Evolutionary conservation across 2,329 filamentous ascomycete genomes (phyloP).

Genomic region (Xylariomycetidae sp.): DNA sequence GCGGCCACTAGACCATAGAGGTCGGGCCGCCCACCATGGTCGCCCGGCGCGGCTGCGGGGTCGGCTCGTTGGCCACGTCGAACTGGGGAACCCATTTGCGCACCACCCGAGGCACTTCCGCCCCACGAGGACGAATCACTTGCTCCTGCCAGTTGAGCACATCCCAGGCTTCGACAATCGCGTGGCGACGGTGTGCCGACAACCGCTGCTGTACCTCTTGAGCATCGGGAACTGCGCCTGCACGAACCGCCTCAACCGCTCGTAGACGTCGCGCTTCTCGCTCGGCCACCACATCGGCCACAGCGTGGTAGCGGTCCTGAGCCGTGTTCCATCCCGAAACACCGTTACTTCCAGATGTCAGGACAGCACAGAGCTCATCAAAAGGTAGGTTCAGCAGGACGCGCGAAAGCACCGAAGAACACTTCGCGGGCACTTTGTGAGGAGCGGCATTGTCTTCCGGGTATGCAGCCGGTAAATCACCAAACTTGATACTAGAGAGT

Average conservation of each 20-base stretch:
- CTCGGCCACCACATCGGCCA: constrained; percentile 46
- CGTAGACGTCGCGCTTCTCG: constrained; percentile 50
- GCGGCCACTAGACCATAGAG: constrained; percentile 27
- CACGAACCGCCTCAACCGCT: constrained; percentile 36
- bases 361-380: constrained; percentile 55
- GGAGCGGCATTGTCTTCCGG: constrained; percentile 24
- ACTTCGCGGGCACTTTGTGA: constrained; percentile 25
- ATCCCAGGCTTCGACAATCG: constrained; percentile 38
- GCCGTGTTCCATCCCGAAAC: constrained; percentile 44
- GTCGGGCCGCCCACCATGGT: constrained; percentile 15
- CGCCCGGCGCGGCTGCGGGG: constrained; percentile 11
- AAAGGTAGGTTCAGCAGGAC: constrained; percentile 67
- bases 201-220: constrained; percentile 28
- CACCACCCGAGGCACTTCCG: constrained; percentile 35
- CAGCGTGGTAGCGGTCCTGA: constrained; percentile 40
- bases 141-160: constrained; percentile 46
- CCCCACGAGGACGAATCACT: constrained; percentile 29
- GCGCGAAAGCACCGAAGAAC: constrained; percentile 53
- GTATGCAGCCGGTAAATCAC: constrained; percentile 47
- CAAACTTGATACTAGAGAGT: constrained; percentile 62
- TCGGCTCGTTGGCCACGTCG: constrained; percentile 11
- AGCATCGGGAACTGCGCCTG: constrained; percentile 29
- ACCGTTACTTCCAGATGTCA: constrained; percentile 55
- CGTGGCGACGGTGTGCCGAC: constrained; percentile 32
- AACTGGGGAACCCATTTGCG: constrained; percentile 39